These are phyloP conservation scores for Flaveria robusta DNA, from an alignment of 129 eudicot species.

Conservation along the genomic window DNA sequence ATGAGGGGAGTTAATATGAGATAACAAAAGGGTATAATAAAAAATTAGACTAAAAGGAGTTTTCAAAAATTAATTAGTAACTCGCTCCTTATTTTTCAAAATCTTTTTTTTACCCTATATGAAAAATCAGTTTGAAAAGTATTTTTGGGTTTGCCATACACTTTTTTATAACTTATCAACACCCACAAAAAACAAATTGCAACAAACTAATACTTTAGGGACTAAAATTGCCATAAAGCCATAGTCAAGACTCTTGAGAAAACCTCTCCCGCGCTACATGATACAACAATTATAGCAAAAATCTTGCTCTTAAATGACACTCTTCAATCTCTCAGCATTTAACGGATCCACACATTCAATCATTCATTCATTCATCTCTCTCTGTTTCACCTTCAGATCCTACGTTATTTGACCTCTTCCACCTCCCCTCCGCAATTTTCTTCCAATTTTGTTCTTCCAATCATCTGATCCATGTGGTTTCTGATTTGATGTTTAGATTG, in stretches of 20 bases:
- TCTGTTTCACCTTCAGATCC: background rate
- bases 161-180: no score
- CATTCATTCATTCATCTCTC: background rate
- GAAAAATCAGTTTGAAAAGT: no score
- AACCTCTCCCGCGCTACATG: slow-evolving; percentile 18
- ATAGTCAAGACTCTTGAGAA: background rate
- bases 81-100: no score
- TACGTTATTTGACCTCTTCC: slow-evolving; percentile 27
- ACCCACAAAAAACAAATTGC: no score
- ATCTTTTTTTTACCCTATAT: no score
- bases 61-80: no score
- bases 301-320: slow-evolving; percentile 16
- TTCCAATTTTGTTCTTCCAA: slow-evolving; percentile 3
- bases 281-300: background rate
- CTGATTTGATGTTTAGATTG: background rate
- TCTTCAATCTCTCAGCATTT: slow-evolving; percentile 22
- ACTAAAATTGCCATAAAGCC: background rate
- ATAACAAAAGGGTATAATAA: no score
- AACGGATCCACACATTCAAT: slow-evolving; percentile 32
- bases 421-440: slow-evolving; percentile 7
- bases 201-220: background rate
- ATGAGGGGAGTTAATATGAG: no score
- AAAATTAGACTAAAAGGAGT: no score
- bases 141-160: no score
- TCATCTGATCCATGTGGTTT: slow-evolving; percentile 3